Percentiles rank a stretch among this genome's conserved stretches.
phyloP scores from a whole-genome alignment of 179 eudicot species.

The Heliamphora pulchella region DNA sequence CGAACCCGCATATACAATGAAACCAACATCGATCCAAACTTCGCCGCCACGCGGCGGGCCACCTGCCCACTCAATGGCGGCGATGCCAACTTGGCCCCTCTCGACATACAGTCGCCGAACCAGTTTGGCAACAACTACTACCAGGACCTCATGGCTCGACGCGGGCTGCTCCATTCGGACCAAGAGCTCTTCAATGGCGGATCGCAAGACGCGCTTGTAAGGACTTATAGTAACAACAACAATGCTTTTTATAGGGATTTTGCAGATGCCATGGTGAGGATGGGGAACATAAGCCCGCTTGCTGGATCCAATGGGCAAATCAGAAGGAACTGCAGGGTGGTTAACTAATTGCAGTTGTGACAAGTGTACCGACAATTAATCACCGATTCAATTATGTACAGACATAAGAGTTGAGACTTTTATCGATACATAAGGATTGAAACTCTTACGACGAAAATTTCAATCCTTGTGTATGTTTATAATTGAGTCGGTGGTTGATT shows the following conservation, averaged over 20 bases:
- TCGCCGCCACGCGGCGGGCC: constrained; percentile 25
- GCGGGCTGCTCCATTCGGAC: constrained; percentile 47
- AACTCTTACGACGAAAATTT: too few relatives aligned
- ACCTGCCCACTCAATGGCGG: constrained; percentile 26
- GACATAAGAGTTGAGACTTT: too few relatives aligned
- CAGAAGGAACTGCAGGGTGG: constrained; percentile 32
- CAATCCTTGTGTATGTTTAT: too few relatives aligned
- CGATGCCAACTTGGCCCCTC: constrained; percentile 34
- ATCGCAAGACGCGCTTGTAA: constrained; percentile 33
- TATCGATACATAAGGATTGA: too few relatives aligned
- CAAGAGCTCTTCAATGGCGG: constrained; percentile 44
- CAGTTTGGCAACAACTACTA: constrained; percentile 37
- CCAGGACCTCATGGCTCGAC: constrained; percentile 23
- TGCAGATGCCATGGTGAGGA: constrained; percentile 36
- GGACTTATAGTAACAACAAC: constrained; percentile 19
- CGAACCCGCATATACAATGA: constrained; percentile 41
- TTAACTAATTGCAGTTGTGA: constrained; percentile 29
- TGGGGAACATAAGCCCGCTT: constrained; percentile 44
- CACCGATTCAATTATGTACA: too few relatives aligned
- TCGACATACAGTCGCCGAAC: constrained; percentile 30
- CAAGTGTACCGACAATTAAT: too few relatives aligned
- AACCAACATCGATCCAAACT: constrained; percentile 35
- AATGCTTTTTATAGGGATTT: constrained; percentile 32
- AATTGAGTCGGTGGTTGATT: too few relatives aligned
- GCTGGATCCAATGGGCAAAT: constrained; percentile 44